These are phyloP conservation scores for Xylaria curta DNA, from an alignment of 495 filamentous ascomycete species.

Conservation along the genomic window DNA sequence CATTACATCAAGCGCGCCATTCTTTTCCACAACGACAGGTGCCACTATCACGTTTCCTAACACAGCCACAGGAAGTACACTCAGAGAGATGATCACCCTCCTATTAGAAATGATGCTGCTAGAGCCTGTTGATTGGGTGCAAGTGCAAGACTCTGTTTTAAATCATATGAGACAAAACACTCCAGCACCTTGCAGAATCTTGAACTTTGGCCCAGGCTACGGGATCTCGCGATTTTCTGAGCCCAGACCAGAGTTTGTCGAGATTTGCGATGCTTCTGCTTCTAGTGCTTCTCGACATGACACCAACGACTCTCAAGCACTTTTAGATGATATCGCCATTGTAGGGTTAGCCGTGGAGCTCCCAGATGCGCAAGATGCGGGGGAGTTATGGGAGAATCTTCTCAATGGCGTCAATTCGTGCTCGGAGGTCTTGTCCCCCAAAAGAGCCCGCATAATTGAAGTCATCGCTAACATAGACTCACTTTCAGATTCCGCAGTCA, in stretches of 20 bases:
- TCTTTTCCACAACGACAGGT: not conserved
- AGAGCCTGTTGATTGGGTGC: slow-evolving; percentile 23
- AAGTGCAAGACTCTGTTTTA: slow-evolving; percentile 20
- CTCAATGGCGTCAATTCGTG: not conserved
- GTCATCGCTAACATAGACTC: not conserved
- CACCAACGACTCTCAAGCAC: not conserved
- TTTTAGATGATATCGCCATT: not conserved
- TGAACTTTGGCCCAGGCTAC: slow-evolving; percentile 1
- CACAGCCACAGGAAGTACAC: not conserved
- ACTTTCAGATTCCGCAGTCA: slow-evolving; percentile 22
- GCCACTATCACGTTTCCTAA: not conserved
- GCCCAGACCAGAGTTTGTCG: not conserved
- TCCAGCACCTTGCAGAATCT: not conserved
- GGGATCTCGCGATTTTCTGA: not conserved
- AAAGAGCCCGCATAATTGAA: not conserved
- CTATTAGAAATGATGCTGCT: slow-evolving; percentile 22
- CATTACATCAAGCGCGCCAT: not conserved
- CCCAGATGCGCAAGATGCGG: not conserved
- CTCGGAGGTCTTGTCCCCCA: not conserved
- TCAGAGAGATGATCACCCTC: not conserved
- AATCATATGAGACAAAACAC: not conserved
- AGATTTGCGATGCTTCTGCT: not conserved
- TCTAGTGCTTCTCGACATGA: not conserved
- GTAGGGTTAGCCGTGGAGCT: not conserved
- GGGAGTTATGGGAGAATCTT: not conserved